A percentile compares a stretch with the other conserved stretches of the same genome.
Evolutionary conservation across 2,329 filamentous ascomycete genomes (phyloP).

Genomic region (Tolypocladium paradoxum): DNA sequence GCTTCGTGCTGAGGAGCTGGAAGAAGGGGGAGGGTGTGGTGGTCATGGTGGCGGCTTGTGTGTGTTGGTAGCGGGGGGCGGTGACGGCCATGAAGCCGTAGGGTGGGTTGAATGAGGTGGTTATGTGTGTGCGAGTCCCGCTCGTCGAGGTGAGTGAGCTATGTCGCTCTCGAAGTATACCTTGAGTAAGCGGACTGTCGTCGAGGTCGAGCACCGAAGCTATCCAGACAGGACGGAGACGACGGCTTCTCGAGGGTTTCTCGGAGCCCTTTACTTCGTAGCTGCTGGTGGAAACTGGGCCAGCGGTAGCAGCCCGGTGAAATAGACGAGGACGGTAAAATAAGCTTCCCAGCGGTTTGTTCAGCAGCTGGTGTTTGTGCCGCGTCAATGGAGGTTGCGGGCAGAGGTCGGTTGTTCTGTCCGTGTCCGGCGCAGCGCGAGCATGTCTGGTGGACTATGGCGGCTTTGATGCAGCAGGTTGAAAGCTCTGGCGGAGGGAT

Average conservation of each 20-base stretch:
- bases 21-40: constrained; percentile 7
- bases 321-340: neutral
- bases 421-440: neutral
- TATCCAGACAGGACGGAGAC: no score
- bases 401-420: neutral
- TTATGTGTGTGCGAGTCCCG: neutral
- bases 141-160: neutral
- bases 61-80: neutral
- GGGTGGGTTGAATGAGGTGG: neutral
- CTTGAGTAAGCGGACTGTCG: no score
- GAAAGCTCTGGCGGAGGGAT: neutral
- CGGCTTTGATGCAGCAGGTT: neutral
- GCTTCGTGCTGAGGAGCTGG: constrained; percentile 11
- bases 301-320: neutral
- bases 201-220: no score
- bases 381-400: no score
- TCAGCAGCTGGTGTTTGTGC: neutral
- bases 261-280: no score
- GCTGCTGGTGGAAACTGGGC: no score
- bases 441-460: neutral
- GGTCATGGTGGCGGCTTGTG: neutral
- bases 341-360: neutral
- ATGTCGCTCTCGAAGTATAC: no score
- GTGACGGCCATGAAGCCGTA: neutral
- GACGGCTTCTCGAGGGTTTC: no score